phyloP scores from a whole-genome alignment of 208 protist genomes.

The Trypanosoma boissoni region DNA sequence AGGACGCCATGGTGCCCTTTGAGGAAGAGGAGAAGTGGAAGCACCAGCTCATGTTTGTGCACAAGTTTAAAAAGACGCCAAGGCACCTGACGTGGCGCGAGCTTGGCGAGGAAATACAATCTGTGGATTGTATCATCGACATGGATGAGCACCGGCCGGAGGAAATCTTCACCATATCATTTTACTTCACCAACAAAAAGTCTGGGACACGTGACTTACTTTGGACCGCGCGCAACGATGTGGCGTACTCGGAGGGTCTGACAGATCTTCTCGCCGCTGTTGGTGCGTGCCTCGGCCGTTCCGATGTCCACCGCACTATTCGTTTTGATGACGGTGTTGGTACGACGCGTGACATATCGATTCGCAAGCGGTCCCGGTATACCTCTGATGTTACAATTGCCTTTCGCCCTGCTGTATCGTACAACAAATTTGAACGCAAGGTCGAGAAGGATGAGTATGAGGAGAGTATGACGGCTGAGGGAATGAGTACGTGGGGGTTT shows the following conservation, averaged over 20 bases:
- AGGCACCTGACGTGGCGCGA: slow-evolving; percentile 89
- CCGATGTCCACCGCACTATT: slow-evolving; percentile 86
- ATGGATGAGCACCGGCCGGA: slow-evolving; percentile 83
- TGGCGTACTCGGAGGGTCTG: slow-evolving; percentile 78
- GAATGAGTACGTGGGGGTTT: slow-evolving; percentile 86
- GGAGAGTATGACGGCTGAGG: slow-evolving; percentile 53
- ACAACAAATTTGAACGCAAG: slow-evolving; percentile 82
- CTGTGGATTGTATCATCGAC: slow-evolving; percentile 86
- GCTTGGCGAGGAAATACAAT: slow-evolving; percentile 87
- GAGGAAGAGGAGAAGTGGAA: slow-evolving; percentile 84
- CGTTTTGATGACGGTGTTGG: slow-evolving; percentile 82
- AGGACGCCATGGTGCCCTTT: slow-evolving; percentile 70
- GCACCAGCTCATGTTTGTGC: slow-evolving; percentile 87
- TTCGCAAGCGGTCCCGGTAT: slow-evolving; percentile 83
- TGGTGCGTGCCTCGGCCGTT: slow-evolving; percentile 73
- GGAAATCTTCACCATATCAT: slow-evolving; percentile 84
- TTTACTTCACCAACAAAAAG: slow-evolving; percentile 80
- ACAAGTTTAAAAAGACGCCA: slow-evolving; percentile 84
- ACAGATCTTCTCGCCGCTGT: slow-evolving; percentile 83
- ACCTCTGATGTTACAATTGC: slow-evolving; percentile 81
- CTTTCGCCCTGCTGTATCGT: slow-evolving; percentile 74
- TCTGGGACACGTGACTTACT: slow-evolving; percentile 68
- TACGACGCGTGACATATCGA: slow-evolving; percentile 68
- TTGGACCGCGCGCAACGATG: slow-evolving; percentile 81
- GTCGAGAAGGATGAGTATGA: slow-evolving; percentile 79